phyloP scores from a whole-genome alignment of 1,284 basidiomycete genomes.

The Trichosporon sp. region DNA sequence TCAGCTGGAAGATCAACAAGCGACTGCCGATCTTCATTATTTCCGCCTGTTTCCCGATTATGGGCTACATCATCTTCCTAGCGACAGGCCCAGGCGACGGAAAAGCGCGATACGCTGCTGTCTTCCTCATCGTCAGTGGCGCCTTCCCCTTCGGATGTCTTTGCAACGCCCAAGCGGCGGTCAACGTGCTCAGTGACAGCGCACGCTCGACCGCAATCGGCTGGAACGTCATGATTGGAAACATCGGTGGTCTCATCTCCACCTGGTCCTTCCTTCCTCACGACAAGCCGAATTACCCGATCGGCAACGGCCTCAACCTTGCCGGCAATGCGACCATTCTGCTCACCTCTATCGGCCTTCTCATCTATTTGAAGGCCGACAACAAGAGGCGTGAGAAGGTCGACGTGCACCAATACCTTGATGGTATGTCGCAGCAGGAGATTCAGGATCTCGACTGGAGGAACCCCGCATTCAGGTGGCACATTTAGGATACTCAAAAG shows the following conservation, averaged over 20 bases:
- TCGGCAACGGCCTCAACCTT: conserved; percentile 20
- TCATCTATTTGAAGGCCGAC: conserved; percentile 10
- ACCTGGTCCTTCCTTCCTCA: conserved; percentile 24
- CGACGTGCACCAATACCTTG: conserved; percentile 7
- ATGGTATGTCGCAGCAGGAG: conserved; percentile 1
- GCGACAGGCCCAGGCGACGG: conserved; percentile 11
- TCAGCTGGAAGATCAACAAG: conserved; percentile 36
- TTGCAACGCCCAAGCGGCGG: conserved; percentile 10
- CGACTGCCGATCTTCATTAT: conserved; percentile 35
- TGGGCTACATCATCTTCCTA: conserved; percentile 36
- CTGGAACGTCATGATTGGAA: conserved; percentile 19
- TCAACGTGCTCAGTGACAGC: conserved; percentile 9
- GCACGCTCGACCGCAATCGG: conserved; percentile 14
- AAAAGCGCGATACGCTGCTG: conserved; percentile 11
- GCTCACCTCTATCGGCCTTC: conserved; percentile 9
- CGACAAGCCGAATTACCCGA: conserved; percentile 16
- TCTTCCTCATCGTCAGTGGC: conserved; percentile 13
- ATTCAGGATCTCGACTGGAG: conserved; percentile 20
- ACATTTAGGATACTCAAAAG: conserved; percentile 5
- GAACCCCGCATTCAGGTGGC: conserved; percentile 18
- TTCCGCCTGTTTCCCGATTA: conserved; percentile 30
- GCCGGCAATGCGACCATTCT: conserved; percentile 10
- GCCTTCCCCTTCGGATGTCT: conserved; percentile 15
- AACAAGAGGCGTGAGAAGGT: conserved; percentile 12
- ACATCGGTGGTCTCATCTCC: conserved; percentile 23